These are phyloP conservation scores for Glycyrrhiza uralensis DNA, from an alignment of 306 rosid genomes.

Conservation along the genomic window DNA sequence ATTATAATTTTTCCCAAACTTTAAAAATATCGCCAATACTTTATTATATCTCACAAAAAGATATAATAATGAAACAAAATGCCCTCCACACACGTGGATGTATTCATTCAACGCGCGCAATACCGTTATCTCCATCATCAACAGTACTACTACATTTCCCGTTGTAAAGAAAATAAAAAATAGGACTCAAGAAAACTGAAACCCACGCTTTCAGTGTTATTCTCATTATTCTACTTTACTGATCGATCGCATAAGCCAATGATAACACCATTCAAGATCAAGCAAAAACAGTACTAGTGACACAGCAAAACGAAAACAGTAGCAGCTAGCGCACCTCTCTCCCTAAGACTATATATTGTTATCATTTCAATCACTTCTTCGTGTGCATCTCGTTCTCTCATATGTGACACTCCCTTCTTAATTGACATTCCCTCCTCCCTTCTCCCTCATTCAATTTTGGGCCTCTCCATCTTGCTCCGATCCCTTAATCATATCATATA, in stretches of 20 bases:
- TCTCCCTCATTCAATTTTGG: neutral
- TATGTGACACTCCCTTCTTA: too few species aligned
- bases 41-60: conserved; percentile 13
- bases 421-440: neutral
- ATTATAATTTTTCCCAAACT: neutral
- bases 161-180: conserved; percentile 19
- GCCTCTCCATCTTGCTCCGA: neutral
- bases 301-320: conserved; percentile 17
- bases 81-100: conserved; percentile 27
- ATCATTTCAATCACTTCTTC: conserved; percentile 24
- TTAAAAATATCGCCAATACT: conserved; percentile 24
- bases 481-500: neutral
- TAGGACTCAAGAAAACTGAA: neutral
- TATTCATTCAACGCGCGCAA: neutral
- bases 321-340: conserved; percentile 2
- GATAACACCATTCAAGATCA: neutral
- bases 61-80: conserved; percentile 29
- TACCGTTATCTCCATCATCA: conserved; percentile 28
- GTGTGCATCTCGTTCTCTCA: conserved; percentile 31
- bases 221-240: neutral
- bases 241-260: neutral
- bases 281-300: too few species aligned
- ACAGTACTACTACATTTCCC: conserved; percentile 22
- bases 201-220: neutral
- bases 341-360: conserved; percentile 33